Conservation (phyloP, 495 filamentous ascomycete genomes). For the Xylaria telfairii region DNA sequence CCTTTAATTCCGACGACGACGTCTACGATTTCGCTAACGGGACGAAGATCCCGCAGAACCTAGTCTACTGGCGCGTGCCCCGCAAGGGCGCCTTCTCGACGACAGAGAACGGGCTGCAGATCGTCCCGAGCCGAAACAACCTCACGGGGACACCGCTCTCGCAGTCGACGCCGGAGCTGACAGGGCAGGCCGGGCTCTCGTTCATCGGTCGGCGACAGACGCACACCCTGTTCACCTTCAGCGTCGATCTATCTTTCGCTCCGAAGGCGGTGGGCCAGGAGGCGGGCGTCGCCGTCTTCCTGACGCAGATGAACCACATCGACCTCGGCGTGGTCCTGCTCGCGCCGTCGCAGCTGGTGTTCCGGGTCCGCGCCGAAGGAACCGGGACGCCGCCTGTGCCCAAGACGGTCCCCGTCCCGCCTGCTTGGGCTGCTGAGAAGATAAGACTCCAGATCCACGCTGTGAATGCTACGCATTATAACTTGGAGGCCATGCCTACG, state of each 20-base stretch:
- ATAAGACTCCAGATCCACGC: slow-evolving; percentile 44
- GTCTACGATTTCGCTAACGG: slow-evolving; percentile 46
- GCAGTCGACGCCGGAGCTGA: slow-evolving; percentile 30
- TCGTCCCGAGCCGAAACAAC: slow-evolving; percentile 46
- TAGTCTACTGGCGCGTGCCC: slow-evolving; percentile 54
- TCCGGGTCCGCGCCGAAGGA: slow-evolving; percentile 41
- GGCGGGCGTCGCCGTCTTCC: slow-evolving; percentile 50
- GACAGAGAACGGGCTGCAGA: slow-evolving; percentile 41
- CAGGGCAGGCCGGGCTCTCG: slow-evolving; percentile 39
- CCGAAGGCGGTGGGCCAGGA: slow-evolving; percentile 44
- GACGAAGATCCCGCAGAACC: slow-evolving; percentile 44
- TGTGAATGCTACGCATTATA: slow-evolving; percentile 46
- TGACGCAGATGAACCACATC: slow-evolving; percentile 53
- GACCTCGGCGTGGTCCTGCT: slow-evolving; percentile 51
- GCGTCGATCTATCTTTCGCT: slow-evolving; percentile 45
- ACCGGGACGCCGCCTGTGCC: slow-evolving; percentile 20
- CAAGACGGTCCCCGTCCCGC: slow-evolving; percentile 23
- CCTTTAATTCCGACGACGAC: slow-evolving; percentile 47
- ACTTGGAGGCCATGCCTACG: slow-evolving; percentile 38
- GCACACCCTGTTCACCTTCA: slow-evolving; percentile 52
- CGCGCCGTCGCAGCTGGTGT: slow-evolving; percentile 29
- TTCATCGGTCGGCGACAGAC: slow-evolving; percentile 53
- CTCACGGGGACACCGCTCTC: slow-evolving; percentile 38
- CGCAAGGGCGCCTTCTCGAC: slow-evolving; percentile 42
- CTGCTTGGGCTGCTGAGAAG: slow-evolving; percentile 33